phyloP scores from a whole-genome alignment of 2,329 filamentous ascomycete species.

The Didymella glomerata region DNA sequence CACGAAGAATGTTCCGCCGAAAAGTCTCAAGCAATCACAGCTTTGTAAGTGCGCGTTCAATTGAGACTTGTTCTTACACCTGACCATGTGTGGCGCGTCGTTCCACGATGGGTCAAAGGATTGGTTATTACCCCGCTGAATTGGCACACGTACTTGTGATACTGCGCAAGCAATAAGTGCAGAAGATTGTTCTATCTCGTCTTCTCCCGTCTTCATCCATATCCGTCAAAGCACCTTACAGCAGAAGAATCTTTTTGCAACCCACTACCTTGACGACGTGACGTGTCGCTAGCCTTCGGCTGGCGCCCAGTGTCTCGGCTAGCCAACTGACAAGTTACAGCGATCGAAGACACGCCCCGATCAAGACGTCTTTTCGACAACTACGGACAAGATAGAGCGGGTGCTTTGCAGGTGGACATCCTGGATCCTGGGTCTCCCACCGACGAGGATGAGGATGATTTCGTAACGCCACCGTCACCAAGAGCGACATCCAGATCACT shows the following conservation, averaged over 20 bases:
- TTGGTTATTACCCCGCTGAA: neutral
- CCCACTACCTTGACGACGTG: too few relatives aligned
- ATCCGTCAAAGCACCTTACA: too few relatives aligned
- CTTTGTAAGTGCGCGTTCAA: constrained; percentile 22
- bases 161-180: too few relatives aligned
- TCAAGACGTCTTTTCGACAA: constrained; percentile 5
- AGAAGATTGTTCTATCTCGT: too few relatives aligned
- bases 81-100: neutral
- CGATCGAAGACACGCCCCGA: constrained; percentile 1
- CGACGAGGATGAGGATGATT: constrained; percentile 42
- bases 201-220: too few relatives aligned
- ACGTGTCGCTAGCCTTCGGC: too few relatives aligned
- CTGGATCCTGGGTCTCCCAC: constrained; percentile 41
- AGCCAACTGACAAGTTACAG: neutral
- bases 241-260: too few relatives aligned
- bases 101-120: neutral
- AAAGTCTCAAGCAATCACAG: constrained; percentile 12
- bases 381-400: neutral
- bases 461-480: constrained; percentile 34
- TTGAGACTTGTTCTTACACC: neutral
- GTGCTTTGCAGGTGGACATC: neutral
- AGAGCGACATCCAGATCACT: constrained; percentile 20
- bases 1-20: constrained; percentile 18
- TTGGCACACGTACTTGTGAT: too few relatives aligned
- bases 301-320: neutral